Evolutionary conservation across 2,329 filamentous ascomycete species (phyloP), one percentile per base, ranked within the genome.

Genomic region (Pseudopithomyces chartarum): DNA sequence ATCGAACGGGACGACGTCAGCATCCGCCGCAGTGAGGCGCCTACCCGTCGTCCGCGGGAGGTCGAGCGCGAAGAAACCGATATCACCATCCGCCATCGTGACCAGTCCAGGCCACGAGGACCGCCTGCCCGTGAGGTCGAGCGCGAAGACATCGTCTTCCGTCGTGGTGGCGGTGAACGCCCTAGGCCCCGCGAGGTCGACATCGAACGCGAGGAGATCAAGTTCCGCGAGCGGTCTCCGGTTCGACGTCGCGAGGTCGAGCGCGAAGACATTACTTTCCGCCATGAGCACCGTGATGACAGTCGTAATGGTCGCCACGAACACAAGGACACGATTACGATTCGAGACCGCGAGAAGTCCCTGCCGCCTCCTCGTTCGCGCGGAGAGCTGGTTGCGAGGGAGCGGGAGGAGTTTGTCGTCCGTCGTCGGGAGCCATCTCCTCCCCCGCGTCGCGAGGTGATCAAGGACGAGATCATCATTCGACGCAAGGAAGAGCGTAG

Each of bases 171-270:
- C 58, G 75, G 78, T 17, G 59, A 78, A 65, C 62, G 71, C 34
- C 67, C 68, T 23, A 66, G 71, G 32, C 69, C 71, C 12, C 73
- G 73, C 58, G 72, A 75, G 53, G 68, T 70, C 45, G 73, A 75
- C 32, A 46, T 71, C 49, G 71, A 76, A 56, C 67, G 73, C 29
- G 81, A 84, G 53, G 80, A 83, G 59, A 77, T 83, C 55, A 77
- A 79, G 56, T 81, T 84, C 70, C 67, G 79, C 52, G 76, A 76
- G 55, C 68, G 72, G 17, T 58, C 60, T 23, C 60, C 62, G 15
- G 53, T 64, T 55, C 58, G 69, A 67, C 59, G 58, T 58, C 69
- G 68, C 58, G 67, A 65, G 58, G 70, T 70, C 29, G 76, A 80
- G 48, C 65, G 68, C 55, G 67, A 61, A 13, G 68, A 69, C 38